Evolutionary conservation across 495 filamentous ascomycete genomes (phyloP).

Genomic region (Hypoxylon rickii): DNA sequence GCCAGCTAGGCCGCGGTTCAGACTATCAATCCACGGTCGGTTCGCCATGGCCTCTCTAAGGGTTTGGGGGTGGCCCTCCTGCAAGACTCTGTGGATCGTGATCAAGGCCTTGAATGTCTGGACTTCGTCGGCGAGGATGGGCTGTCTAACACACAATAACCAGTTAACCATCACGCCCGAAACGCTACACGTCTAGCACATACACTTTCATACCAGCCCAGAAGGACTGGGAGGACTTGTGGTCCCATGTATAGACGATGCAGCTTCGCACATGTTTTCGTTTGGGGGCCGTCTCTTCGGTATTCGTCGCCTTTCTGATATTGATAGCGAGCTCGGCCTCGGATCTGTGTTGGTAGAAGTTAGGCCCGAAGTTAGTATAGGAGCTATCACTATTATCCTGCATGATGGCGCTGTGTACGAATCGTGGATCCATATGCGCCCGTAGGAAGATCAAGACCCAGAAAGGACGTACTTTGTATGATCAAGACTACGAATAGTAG

Average conservation of each 20-base stretch:
- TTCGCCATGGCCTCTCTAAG: conserved; percentile 89
- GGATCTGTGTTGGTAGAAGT: conserved; percentile 60
- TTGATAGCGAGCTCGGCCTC: conserved; percentile 93
- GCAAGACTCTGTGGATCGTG: conserved; percentile 92
- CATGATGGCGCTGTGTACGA: conserved; percentile 2
- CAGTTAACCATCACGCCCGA: conserved; percentile 21
- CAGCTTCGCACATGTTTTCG: conserved; percentile 98
- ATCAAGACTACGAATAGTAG: conserved; percentile 52
- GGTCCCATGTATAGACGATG: conserved; percentile 99
- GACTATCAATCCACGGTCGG: conserved; percentile 87
- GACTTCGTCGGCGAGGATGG: conserved; percentile 92
- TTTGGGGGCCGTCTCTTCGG: conserved; percentile 95
- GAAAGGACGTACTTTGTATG: conserved; percentile 48
- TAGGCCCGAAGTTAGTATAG: background rate
- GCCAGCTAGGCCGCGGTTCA: conserved; percentile 80
- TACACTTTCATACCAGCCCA: conserved; percentile 99
- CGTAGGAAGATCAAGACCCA: background rate
- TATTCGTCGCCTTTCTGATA: conserved; percentile 94
- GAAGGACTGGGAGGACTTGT: conserved; percentile 94
- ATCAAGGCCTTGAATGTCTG: conserved; percentile 94
- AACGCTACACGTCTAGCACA: conserved; percentile 35
- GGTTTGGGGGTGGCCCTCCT: conserved; percentile 90
- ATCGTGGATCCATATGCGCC: background rate
- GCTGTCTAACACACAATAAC: conserved; percentile 63
- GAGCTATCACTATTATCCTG: background rate